Conservation (phyloP, 345 rosid genomes). For the Lepidium africanum region DNA sequence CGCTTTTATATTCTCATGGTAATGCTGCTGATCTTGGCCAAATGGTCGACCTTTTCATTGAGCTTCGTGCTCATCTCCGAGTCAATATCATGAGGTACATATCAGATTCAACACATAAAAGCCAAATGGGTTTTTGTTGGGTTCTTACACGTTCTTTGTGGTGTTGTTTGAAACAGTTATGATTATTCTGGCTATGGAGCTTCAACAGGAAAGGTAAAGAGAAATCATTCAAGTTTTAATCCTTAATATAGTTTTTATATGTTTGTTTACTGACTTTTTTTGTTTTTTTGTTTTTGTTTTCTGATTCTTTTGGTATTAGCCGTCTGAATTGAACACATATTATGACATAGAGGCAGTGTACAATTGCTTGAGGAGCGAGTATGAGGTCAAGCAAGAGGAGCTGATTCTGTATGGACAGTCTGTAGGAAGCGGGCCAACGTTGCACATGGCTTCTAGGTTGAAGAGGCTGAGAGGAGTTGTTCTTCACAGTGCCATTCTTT, state of each 20-base stretch:
- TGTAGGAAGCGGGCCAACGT: constrained; percentile 94
- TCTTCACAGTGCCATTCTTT: constrained; percentile 95
- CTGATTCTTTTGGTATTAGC: constrained; percentile 32
- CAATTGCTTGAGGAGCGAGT: constrained; percentile 67
- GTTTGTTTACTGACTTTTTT: background rate
- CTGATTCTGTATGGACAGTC: constrained; percentile 90
- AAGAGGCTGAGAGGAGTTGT: constrained; percentile 71
- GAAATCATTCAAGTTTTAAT: background rate
- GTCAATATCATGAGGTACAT: constrained; percentile 89
- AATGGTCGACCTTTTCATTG: constrained; percentile 91
- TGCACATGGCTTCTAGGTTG: constrained; percentile 73
- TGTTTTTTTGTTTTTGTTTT: background rate
- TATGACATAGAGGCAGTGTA: constrained; percentile 87
- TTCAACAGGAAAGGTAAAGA: constrained; percentile 86
- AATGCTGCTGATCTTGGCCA: constrained; percentile 98
- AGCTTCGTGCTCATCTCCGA: constrained; percentile 90
- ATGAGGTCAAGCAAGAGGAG: constrained; percentile 70
- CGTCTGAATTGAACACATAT: constrained; percentile 90
- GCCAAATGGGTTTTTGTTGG: background rate
- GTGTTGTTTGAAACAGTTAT: constrained; percentile 44
- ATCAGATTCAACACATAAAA: background rate
- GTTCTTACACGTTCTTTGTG: background rate
- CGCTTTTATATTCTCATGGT: constrained; percentile 90
- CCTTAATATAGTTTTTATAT: background rate
- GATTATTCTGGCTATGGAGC: constrained; percentile 99